Base-by-base conservation (phyloP, 2,329 filamentous ascomycete species). In the Cladobotryum protrusum region DNA sequence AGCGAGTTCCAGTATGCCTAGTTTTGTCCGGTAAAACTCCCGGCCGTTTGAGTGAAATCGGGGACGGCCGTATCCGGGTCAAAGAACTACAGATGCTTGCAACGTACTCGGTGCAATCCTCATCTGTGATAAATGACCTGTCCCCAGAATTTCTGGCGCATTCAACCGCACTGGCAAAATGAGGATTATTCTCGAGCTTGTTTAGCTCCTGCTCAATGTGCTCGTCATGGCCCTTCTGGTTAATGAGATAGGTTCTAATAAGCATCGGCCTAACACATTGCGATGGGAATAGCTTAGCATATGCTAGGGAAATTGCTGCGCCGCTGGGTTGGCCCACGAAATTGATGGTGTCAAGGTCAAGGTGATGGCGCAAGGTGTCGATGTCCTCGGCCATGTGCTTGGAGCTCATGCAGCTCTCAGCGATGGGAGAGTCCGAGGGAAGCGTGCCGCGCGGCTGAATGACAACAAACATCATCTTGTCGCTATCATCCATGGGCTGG, bases 261-360 rank as follows among this genome's bases (percentile, higher is more conserved):
- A 50, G 42, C 13, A 50, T 33, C 6, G 33, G 42, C 19, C 19
- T 20, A 14, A 11, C 15, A 43, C 48, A 50, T 18, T 20, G 34
- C 3, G 3, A 13, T 4, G 48, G 18, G 37, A 40, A 50, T 7
- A 9, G 13, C 14, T 14, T 36, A 12, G 48, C 48, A 24, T 45
- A 50, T 7, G 33, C 48, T 4, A 50, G 48, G 3, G 42, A 15
- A 15, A 50, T 50, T 12, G 42, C 34, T 1, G 33, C 48, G 20
- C 48, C 48, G 42, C 41, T 50, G 15, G 48, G 46, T 15, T 50
- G 48, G 17, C 48, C 48, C 17, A 50, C 4, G 13, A 50, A 43
- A 9, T 7, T 35, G 34, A 45, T 18, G 14, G 33, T 7, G n/a
- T 24, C 32, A 3, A 18, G 17, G 18, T 11, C 14, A 6, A 50